Conservation (phyloP, 306 rosid genomes). For the Cicer cuneatum region DNA sequence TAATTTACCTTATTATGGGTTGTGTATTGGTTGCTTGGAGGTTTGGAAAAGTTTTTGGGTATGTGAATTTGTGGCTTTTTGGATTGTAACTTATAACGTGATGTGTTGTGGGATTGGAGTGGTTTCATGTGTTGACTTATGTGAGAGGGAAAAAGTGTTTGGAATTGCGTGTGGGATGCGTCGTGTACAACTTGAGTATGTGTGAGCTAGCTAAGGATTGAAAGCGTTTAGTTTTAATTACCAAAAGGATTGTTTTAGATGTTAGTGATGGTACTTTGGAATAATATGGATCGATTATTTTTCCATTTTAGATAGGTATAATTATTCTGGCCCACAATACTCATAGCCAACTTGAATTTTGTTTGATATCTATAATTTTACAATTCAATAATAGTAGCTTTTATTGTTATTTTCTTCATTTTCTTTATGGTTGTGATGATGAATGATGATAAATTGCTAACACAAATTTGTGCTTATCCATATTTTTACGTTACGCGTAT, state of each 20-base stretch:
- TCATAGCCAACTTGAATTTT: slow-evolving; percentile 47
- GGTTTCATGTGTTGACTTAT: slow-evolving; percentile 49
- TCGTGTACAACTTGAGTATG: slow-evolving; percentile 35
- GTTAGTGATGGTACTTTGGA: slow-evolving; percentile 29
- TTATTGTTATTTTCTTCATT: background rate
- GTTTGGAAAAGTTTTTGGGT: slow-evolving; percentile 12
- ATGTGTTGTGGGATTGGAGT: slow-evolving; percentile 32
- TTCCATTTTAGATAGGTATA: slow-evolving; percentile 7
- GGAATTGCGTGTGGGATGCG: slow-evolving; percentile 63
- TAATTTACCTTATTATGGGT: background rate
- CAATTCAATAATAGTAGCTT: slow-evolving; percentile 11
- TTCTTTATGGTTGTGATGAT: slow-evolving; percentile 1
- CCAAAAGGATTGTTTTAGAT: slow-evolving; percentile 52
- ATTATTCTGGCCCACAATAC: slow-evolving; percentile 32
- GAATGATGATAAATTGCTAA: background rate
- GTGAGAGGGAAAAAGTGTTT: slow-evolving; percentile 38
- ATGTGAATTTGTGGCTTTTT: slow-evolving; percentile 24
- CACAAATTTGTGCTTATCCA: slow-evolving; percentile 38
- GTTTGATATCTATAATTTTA: slow-evolving; percentile 21
- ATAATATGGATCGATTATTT: slow-evolving; percentile 42
- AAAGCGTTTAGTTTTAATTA: slow-evolving; percentile 43
- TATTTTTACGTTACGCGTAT: slow-evolving; percentile 1
- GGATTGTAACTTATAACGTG: slow-evolving; percentile 38
- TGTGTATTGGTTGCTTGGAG: slow-evolving; percentile 17
- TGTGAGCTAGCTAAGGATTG: slow-evolving; percentile 34